Evolutionary conservation across 192 early-diverging fungal genomes (phyloP).

Genomic region (Dispira parvispora): DNA sequence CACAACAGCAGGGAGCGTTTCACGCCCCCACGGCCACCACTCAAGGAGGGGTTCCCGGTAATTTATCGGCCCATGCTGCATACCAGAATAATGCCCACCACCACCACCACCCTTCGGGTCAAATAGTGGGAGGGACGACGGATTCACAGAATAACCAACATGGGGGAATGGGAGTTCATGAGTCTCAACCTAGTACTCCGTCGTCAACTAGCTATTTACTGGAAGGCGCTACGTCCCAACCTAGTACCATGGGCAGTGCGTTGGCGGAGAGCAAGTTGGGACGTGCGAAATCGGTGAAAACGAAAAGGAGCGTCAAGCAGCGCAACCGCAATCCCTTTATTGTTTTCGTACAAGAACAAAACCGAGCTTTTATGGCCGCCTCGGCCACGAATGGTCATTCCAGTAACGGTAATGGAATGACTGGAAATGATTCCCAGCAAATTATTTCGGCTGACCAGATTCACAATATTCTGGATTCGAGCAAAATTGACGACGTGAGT

Average conservation of each 20-base stretch:
- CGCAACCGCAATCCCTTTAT: not conserved
- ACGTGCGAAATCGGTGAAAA: not conserved
- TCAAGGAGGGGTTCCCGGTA: no score
- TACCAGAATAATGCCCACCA: no score
- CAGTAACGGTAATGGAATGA: not conserved
- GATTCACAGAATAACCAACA: not conserved
- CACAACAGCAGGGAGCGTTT: no score
- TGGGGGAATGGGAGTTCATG: not conserved
- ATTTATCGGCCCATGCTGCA: no score
- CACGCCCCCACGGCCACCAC: no score
- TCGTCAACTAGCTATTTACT: not conserved
- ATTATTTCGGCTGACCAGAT: not conserved
- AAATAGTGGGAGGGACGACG: not conserved
- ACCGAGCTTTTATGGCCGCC: not conserved
- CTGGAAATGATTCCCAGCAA: no score
- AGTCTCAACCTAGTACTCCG: no score
- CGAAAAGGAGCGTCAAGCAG: not conserved
- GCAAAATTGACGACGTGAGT: not conserved
- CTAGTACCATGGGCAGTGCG: not conserved
- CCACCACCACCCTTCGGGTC: no score
- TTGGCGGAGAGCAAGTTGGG: conserved; percentile 4
- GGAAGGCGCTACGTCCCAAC: not conserved
- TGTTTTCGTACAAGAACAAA: not conserved
- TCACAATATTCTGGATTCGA: not conserved
- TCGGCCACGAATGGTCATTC: not conserved